Base-by-base conservation (phyloP, 225 moss, liverwort and hornwort genomes). In the Marchantia polymorpha region DNA sequence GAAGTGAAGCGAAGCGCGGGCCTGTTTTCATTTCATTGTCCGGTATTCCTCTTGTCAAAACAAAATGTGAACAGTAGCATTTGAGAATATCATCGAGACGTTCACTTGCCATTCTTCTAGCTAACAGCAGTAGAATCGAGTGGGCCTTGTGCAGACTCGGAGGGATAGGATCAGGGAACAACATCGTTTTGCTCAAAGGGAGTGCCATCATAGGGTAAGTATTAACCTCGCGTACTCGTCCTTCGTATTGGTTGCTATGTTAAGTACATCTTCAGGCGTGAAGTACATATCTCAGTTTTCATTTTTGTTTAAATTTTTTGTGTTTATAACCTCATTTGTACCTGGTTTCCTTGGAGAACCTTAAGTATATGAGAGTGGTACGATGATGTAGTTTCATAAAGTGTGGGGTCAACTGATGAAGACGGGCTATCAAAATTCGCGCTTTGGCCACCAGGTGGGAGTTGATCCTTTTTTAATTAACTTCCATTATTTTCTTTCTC, bases 321-420 rank as follows among this genome's bases (percentile, higher is more conserved):
- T 17, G 61, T 23, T 23, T 61, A 23, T n/a, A 17, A 22, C 16
- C 2, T 48, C 1, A 8, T 48, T 69, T 48, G 8, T 58, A 58
- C 58, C 20, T 58, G 4, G 58, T 0, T 10, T 47, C 48, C 22
- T 8, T 31, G 20, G 9, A 69, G 20, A 47, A 47, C 48, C 20
- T 69, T 6, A 69, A 47, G 5, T 10, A 19, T 49, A 12, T 26
- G 14, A 19, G 7, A 47, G 20, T 49, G 15, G n/a, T 11, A 1
- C 31, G 56, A 56, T 26, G 50, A 22, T 60, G 82, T 88, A 96
- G 96, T 96, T 96, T 74, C 96, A 96, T 77, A 91, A 86, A 83
- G 89, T 91, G 59, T 94, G 96, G 96, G 94, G 94, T 48, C 96
- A 94, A 76, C 83, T 96, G 76, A 94, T 96, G 96, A 96, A 96